Conservation (phyloP, 352 stramenopile genomes). For the Phytophthora tubulina region DNA sequence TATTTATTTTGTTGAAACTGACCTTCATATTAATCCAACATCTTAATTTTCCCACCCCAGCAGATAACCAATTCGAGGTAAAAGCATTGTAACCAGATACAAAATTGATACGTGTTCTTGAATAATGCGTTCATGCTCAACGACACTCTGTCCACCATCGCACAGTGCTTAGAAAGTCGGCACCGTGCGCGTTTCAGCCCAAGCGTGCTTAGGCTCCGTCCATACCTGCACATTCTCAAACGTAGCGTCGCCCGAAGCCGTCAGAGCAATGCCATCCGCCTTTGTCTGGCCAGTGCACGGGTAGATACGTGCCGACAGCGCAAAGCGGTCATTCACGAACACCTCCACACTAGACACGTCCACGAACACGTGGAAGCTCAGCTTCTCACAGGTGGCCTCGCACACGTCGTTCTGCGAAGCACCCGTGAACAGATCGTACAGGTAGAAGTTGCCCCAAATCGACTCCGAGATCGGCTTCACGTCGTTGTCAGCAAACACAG, state of each 20-base stretch:
- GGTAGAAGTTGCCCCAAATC: constrained; percentile 63
- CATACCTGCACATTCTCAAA: constrained; percentile 76
- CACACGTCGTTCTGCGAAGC: constrained; percentile 37
- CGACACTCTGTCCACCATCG: too few species aligned
- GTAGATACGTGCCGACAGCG: constrained; percentile 73
- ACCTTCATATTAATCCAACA: too few species aligned
- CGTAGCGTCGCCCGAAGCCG: constrained; percentile 49
- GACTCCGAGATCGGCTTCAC: constrained; percentile 45
- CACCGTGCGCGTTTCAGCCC: constrained; percentile 52
- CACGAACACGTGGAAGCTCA: constrained; percentile 71
- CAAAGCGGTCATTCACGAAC: constrained; percentile 77
- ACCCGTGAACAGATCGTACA: constrained; percentile 59
- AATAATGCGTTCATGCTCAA: too few species aligned
- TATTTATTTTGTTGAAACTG: too few species aligned
- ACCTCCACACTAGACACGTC: constrained; percentile 79
- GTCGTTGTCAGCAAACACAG: constrained; percentile 49
- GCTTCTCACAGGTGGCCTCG: constrained; percentile 49
- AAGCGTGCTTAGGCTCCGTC: constrained; percentile 72
- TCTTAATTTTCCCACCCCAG: too few species aligned
- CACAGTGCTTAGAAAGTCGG: constrained; percentile 43
- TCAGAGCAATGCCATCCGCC: constrained; percentile 68
- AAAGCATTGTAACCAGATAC: too few species aligned
- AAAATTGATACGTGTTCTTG: too few species aligned
- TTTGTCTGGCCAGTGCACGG: constrained; percentile 56
- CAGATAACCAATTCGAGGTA: too few species aligned